phyloP scores from a whole-genome alignment of 768 basidiomycete genomes.

The Leccinum incarnatum region DNA sequence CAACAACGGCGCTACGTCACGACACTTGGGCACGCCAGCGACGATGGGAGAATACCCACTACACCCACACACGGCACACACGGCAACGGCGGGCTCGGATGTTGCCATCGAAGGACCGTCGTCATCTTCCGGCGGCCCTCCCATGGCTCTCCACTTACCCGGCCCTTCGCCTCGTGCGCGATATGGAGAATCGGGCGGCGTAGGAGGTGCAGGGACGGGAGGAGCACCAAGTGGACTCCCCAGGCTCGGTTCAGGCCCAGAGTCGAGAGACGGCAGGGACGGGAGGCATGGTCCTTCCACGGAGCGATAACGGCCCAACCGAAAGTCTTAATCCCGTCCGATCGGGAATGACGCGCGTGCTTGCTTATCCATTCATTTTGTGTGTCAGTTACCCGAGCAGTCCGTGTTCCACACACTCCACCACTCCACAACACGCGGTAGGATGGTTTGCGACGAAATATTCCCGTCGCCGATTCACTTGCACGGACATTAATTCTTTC shows the following conservation, averaged over 20 bases:
- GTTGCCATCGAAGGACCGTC: constrained; percentile 31
- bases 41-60: constrained; percentile 24
- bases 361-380: constrained; percentile 1
- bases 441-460: background rate
- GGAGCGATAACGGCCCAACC: constrained; percentile 22
- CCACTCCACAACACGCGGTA: constrained; percentile 14
- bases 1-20: background rate
- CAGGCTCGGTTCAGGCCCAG: constrained; percentile 32
- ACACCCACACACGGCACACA: constrained; percentile 5
- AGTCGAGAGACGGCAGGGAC: constrained; percentile 33
- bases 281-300: constrained; percentile 27
- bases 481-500: constrained; percentile 22
- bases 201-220: background rate
- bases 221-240: constrained; percentile 5
- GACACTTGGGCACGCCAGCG: constrained; percentile 12
- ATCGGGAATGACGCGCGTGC: constrained; percentile 1
- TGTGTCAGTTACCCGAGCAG: constrained; percentile 9
- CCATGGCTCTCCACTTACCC: constrained; percentile 35
- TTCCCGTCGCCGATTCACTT: constrained; percentile 10
- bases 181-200: constrained; percentile 34
- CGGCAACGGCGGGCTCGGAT: constrained; percentile 23
- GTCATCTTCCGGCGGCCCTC: constrained; percentile 13
- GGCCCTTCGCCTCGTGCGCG: constrained; percentile 33
- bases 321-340: background rate
- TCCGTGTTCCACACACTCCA: constrained; percentile 6